Percentiles rank a stretch among this genome's conserved stretches.
phyloP scores from a whole-genome alignment of 257 asterid genomes.

The Apocynum venetum region DNA sequence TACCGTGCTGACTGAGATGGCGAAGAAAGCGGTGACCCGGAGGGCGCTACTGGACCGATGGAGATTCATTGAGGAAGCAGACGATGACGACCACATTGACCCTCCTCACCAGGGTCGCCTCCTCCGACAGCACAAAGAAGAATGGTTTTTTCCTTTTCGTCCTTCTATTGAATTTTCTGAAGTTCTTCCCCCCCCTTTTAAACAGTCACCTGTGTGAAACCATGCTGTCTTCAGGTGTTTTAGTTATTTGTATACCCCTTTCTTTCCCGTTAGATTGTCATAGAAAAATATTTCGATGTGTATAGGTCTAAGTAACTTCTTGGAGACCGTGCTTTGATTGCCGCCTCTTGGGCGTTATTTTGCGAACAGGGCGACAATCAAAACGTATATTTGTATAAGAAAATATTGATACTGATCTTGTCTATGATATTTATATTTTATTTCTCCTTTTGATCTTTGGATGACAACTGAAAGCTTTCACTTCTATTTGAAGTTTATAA shows the following conservation, averaged over 20 bases:
- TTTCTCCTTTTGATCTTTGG: not conserved
- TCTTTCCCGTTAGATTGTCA: not conserved
- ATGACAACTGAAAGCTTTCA: not conserved
- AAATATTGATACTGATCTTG: no score
- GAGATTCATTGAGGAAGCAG: conserved; percentile 76
- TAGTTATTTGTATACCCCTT: no score
- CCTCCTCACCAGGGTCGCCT: conserved; percentile 59
- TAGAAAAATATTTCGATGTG: not conserved
- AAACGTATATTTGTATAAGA: no score
- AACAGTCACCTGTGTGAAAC: not conserved
- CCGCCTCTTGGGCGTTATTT: not conserved
- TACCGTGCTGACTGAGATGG: conserved; percentile 29
- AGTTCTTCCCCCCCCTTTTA: not conserved
- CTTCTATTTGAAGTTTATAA: not conserved
- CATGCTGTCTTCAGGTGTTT: no score
- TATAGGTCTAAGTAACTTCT: not conserved
- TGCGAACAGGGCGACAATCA: not conserved
- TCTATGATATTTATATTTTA: no score
- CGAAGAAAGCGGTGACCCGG: conserved; percentile 45
- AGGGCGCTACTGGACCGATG: conserved; percentile 76
- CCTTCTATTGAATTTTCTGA: not conserved
- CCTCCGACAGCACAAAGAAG: conserved; percentile 74
- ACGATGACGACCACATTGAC: conserved; percentile 48
- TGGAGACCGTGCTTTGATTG: not conserved
- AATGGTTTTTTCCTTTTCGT: conserved; percentile 43